Evolutionary conservation across 768 basidiomycete genomes (phyloP), one percentile per base, ranked within the genome.

Genomic region (Naganishia randhawae): DNA sequence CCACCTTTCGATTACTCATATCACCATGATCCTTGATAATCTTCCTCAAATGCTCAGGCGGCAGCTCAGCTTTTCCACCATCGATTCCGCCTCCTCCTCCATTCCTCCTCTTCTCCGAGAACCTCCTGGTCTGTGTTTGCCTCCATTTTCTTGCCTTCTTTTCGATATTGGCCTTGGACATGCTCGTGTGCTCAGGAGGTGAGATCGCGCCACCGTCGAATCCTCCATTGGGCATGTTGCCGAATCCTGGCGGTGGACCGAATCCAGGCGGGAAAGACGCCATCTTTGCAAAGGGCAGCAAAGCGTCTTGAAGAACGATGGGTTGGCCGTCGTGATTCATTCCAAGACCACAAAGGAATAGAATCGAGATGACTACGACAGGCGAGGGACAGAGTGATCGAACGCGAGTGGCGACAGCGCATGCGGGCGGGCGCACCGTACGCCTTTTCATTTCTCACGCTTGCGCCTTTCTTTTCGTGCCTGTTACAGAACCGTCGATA

Each of bases 1-100:
- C 42, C 13, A 64, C 68, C 62, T 99, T 99, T 80, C 96, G 87
- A 80, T 94, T 95, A 81, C 91, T 93, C 96, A 99, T 97, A 83
- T 97, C 94, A 72, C 95, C 94, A 75, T 98, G 95, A 81, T 98
- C 96, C 82, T 97, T 94, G 83, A 98, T 93, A 75, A 99, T 98
- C 88, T 98, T 98, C 69, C 96, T 88, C 72, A 99, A 89, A 77
- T 97, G 94, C 80, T 99, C 96, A 33, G 94, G 91, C 66, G 96
- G 96, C 68, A 96, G 82, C 80, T 96, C 93, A 90, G 75, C 77
- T 67, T 81, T 81, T 10, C 80, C 80, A 67, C 78, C 77, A 73
- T 81, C 80, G 4, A 80, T 69, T 25, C 77, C 78, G 45, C 74
- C 78, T 42, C 79, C 80, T 54, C 79, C 80, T 10, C 77, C 76